Conservation (phyloP, 169 alveolate genomes). For the Plasmodium gonderi region DNA sequence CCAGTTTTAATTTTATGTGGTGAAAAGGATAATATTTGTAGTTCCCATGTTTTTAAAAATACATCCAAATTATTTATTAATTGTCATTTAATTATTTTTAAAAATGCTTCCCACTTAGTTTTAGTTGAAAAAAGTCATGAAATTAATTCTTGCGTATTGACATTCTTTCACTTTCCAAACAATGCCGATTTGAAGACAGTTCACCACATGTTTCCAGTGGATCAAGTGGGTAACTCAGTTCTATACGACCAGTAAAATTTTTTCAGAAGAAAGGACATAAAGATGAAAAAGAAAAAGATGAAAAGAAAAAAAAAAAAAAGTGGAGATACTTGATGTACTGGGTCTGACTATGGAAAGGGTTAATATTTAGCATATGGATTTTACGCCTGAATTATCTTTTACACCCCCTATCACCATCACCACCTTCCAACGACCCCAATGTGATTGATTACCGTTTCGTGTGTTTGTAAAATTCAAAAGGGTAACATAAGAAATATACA, state of each 20-base stretch:
- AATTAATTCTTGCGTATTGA: constrained; percentile 41
- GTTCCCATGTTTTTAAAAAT: constrained; percentile 43
- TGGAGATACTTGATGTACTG: too few species aligned
- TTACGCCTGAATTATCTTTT: too few species aligned
- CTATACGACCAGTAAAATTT: neutral
- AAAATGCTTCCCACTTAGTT: constrained; percentile 72
- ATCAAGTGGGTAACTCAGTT: constrained; percentile 17
- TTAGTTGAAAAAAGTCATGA: constrained; percentile 39
- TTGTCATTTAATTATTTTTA: constrained; percentile 67
- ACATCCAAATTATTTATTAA: constrained; percentile 36
- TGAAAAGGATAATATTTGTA: constrained; percentile 69
- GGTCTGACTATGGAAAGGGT: too few species aligned
- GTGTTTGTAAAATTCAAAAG: too few species aligned
- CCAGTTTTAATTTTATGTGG: constrained; percentile 68
- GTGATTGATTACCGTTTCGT: too few species aligned
- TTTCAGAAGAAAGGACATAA: neutral
- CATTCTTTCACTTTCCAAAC: constrained; percentile 56
- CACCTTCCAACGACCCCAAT: too few species aligned
- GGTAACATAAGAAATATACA: too few species aligned
- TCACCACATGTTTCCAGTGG: constrained; percentile 60
- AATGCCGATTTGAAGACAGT: constrained; percentile 27
- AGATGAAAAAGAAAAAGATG: neutral
- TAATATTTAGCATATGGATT: too few species aligned
- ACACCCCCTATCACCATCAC: too few species aligned
- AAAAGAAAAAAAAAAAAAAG: neutral